These are phyloP conservation scores for Fraxinus velutina DNA, from an alignment of 305 asterid genomes.

Conservation along the genomic window DNA sequence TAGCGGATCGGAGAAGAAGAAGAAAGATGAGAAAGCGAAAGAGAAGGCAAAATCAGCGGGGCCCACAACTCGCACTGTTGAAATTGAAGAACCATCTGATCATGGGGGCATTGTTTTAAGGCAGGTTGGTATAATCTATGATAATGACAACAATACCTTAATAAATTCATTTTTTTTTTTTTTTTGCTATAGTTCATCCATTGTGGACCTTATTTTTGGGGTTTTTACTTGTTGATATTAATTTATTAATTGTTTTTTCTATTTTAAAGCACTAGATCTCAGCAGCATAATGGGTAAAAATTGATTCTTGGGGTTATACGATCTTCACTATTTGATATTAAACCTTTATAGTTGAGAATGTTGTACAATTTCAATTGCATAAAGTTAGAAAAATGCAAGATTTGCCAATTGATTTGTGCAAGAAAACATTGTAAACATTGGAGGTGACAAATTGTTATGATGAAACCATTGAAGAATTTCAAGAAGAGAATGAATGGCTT, in stretches of 20 bases:
- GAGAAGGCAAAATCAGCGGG: conserved; percentile 27
- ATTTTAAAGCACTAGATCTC: background rate
- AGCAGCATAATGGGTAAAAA: background rate
- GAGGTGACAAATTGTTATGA: background rate
- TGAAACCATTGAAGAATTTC: background rate
- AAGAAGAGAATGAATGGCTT: background rate
- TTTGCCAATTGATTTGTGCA: background rate
- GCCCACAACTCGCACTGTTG: conserved; percentile 44
- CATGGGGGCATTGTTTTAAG: conserved; percentile 63
- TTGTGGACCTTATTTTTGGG: background rate
- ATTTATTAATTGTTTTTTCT: background rate
- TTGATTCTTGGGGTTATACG: background rate
- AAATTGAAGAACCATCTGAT: conserved; percentile 61
- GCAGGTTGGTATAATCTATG: conserved; percentile 48
- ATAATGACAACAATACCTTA: background rate
- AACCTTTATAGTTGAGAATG: background rate
- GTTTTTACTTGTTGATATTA: background rate
- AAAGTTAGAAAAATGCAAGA: background rate
- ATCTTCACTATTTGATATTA: background rate
- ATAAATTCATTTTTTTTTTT: background rate
- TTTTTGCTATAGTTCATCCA: background rate
- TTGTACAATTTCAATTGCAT: background rate
- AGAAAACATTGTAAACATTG: background rate
- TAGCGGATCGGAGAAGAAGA: conserved; percentile 23
- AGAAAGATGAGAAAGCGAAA: conserved; percentile 39